Evolutionary conservation across 225 moss, liverwort and hornwort species (phyloP).

Genomic region (Lunularia cruciata): DNA sequence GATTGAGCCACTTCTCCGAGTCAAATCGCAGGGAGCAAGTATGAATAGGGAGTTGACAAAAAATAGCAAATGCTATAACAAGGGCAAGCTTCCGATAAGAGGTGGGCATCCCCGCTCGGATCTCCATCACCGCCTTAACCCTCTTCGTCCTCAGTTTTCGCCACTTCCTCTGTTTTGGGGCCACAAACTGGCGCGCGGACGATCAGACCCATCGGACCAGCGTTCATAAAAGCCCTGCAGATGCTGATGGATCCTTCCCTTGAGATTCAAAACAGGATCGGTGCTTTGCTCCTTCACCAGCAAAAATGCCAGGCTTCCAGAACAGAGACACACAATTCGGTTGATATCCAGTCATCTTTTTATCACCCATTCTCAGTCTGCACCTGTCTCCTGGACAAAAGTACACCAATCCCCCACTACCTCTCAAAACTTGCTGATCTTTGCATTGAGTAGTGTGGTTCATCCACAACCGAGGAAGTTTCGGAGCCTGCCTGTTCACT

Average conservation of each 20-base stretch:
- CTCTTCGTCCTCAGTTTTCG: background rate
- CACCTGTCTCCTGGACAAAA: background rate
- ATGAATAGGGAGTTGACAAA: background rate
- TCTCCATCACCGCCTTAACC: conserved; percentile 24
- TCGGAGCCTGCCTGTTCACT: background rate
- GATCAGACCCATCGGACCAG: conserved; percentile 6
- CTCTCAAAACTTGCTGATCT: background rate
- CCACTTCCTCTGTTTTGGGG: background rate
- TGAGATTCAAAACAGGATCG: conserved; percentile 17
- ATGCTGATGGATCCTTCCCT: conserved; percentile 3
- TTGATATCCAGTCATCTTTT: background rate
- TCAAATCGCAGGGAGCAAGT: background rate
- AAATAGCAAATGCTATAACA: background rate
- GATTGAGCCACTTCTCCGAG: background rate
- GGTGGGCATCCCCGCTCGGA: conserved; percentile 16
- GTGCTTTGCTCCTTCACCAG: background rate
- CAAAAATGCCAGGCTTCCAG: too few relatives aligned
- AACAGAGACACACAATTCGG: too few relatives aligned
- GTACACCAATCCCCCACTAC: background rate
- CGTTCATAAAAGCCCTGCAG: background rate
- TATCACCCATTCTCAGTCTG: background rate
- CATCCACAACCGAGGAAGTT: background rate
- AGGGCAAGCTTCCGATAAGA: background rate
- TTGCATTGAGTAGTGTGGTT: background rate
- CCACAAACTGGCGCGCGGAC: conserved; percentile 8